Conservation (phyloP, 2,329 filamentous ascomycete species). For the Spiromastix sp. region DNA sequence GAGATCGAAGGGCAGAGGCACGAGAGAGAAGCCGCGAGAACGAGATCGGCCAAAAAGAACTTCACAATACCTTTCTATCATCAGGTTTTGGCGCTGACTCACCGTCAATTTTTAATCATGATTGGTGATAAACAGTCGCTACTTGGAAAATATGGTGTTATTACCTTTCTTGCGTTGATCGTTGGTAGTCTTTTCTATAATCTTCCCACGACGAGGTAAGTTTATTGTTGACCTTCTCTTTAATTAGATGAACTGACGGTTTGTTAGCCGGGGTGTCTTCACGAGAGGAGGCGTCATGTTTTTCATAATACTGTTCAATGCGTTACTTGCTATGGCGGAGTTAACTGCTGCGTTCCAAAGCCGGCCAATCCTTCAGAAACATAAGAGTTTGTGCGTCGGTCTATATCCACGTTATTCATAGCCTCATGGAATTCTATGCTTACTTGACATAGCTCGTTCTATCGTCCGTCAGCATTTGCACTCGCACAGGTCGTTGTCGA, state of each 20-base stretch:
- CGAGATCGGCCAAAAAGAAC: constrained; percentile 37
- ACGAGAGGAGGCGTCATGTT: constrained; percentile 52
- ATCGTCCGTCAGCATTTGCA: constrained; percentile 51
- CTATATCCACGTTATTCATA: not conserved
- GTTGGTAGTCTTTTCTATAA: constrained; percentile 44
- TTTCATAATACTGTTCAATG: constrained; percentile 53
- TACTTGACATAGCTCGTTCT: constrained; percentile 42
- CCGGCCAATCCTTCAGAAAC: constrained; percentile 58
- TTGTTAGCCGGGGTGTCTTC: constrained; percentile 43
- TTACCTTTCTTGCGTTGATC: constrained; percentile 36
- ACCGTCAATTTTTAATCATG: constrained; percentile 44
- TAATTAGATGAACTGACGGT: not conserved
- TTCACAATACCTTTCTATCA: constrained; percentile 42
- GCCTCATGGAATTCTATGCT: no score
- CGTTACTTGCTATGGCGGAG: constrained; percentile 51
- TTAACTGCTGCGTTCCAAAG: constrained; percentile 51
- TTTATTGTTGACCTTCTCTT: not conserved
- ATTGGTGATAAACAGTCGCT: constrained; percentile 43
- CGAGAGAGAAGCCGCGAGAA: constrained; percentile 30
- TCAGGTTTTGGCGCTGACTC: constrained; percentile 44
- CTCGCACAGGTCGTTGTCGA: constrained; percentile 49
- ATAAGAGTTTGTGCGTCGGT: constrained; percentile 50
- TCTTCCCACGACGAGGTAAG: constrained; percentile 37
- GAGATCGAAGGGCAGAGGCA: constrained; percentile 33
- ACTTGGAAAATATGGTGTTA: constrained; percentile 41